Base-by-base conservation (phyloP, 2,329 filamentous ascomycete genomes). In the Pseudogymnoascus sp. region DNA sequence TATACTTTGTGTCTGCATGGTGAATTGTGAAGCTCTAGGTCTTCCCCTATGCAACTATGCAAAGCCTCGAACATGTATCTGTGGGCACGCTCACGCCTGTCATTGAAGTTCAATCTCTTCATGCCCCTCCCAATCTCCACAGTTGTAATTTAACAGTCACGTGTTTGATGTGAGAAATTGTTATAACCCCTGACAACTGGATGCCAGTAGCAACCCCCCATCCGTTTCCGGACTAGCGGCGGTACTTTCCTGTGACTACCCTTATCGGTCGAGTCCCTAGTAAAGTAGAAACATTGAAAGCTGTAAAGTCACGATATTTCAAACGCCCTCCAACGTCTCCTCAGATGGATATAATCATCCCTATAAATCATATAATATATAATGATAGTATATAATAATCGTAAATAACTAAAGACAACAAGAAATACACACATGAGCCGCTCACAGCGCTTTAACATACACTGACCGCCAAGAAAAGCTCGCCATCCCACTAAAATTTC, bases 231-330 rank as follows among this genome's bases (percentile, higher is more conserved):
- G 50, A 33, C 50, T 57, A 57, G 50, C 11, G 3, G 50, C 50
- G 50, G 50, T 57, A 33, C 28, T 21, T 57, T 28, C 10, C 28
- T 57, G 26, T 21, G 50, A 57, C n/a, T 21, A 9, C 6, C 28
- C 50, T 57, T 57, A 57, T 57, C 50, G 50, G 33, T 33, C 28
- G 50, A 33, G 50, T 57, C 28, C 50, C 47, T 53, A 53, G n/a
- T 53, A 11, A 4, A 17, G n/a, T 31, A 11, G n/a, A 17, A 31
- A 50, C 44, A 50, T n/a, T n/a, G 13, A 17, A 53, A 53, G 31
- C 9, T 53, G n/a, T 1, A 53, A 53, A n/a, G 47, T 31, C 47
- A 53, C 26, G 47, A 31, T 31, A 31, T 53, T 53, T 31, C n/a
- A 53, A 11, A 11, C 19, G 26, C 23, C 15, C 26, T 28, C 23